phyloP scores from a whole-genome alignment of 73 alveolate species.

The Tetrahymena borealis region DNA sequence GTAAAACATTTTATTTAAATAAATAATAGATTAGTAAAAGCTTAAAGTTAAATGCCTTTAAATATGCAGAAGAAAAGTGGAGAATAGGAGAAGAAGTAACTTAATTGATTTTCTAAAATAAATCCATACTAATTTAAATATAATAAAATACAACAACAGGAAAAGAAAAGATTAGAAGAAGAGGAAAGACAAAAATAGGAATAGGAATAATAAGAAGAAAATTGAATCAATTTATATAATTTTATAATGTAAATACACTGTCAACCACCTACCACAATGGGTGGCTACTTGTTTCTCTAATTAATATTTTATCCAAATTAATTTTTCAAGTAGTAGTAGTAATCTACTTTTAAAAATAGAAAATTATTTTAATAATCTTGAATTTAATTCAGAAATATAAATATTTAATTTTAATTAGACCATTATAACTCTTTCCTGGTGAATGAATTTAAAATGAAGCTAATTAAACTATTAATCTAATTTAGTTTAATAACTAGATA shows the following conservation, averaged over 20 bases:
- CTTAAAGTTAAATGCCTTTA: constrained; percentile 16
- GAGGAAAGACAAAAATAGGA: constrained; percentile 14
- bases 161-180: constrained; percentile 21
- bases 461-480: no score
- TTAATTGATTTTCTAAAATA: neutral
- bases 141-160: no score
- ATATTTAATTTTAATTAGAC: no score
- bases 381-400: neutral
- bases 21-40: constrained; percentile 4
- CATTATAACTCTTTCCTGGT: no score
- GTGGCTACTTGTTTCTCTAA: no score
- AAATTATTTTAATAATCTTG: no score
- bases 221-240: neutral
- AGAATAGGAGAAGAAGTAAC: neutral
- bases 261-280: no score
- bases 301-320: neutral
- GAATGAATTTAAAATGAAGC: no score
- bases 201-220: constrained; percentile 14
- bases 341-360: no score
- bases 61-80: constrained; percentile 27
- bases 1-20: neutral
- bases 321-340: neutral
- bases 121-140: neutral
- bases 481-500: no score
- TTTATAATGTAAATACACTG: no score